phyloP scores from a whole-genome alignment of 1,284 basidiomycete genomes.

The Fomitiporia mediterranea region DNA sequence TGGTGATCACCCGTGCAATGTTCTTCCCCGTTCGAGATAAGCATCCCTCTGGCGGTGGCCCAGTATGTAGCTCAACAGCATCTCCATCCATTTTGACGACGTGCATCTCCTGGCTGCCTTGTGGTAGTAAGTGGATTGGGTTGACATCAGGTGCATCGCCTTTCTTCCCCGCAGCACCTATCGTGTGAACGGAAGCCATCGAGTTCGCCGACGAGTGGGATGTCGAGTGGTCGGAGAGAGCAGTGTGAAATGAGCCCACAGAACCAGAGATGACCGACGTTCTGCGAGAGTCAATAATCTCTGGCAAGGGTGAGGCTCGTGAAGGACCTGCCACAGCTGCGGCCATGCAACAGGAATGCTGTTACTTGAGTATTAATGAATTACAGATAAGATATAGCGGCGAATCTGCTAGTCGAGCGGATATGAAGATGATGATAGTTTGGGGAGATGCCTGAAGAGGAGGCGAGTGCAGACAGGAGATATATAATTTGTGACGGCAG shows the following conservation, averaged over 20 bases:
- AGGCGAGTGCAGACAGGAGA: background rate
- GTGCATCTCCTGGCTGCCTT: constrained; percentile 20
- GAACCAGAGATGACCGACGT: constrained; percentile 16
- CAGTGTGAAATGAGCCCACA: constrained; percentile 18
- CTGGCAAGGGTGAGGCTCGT: constrained; percentile 5
- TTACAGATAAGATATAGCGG: background rate
- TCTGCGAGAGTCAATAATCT: constrained; percentile 12
- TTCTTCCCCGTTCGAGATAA: constrained; percentile 17
- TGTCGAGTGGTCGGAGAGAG: constrained; percentile 10
- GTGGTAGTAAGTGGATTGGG: constrained; percentile 19
- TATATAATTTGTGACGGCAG: constrained; percentile 7
- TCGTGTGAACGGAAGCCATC: constrained; percentile 10
- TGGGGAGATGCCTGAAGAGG: too few relatives aligned
- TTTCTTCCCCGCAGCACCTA: constrained; percentile 9
- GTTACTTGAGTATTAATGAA: background rate
- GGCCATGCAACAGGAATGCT: background rate
- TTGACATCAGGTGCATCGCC: constrained; percentile 15
- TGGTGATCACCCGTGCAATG: constrained; percentile 13
- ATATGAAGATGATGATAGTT: background rate
- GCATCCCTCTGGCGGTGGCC: constrained; percentile 11
- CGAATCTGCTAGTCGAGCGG: background rate
- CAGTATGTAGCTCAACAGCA: constrained; percentile 18
- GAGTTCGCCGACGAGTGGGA: constrained; percentile 16
- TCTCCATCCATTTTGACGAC: constrained; percentile 19
- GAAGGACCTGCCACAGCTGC: constrained; percentile 14